These are phyloP conservation scores for Penicillium sp. DNA, from an alignment of 2,329 filamentous ascomycete genomes.

Conservation along the genomic window DNA sequence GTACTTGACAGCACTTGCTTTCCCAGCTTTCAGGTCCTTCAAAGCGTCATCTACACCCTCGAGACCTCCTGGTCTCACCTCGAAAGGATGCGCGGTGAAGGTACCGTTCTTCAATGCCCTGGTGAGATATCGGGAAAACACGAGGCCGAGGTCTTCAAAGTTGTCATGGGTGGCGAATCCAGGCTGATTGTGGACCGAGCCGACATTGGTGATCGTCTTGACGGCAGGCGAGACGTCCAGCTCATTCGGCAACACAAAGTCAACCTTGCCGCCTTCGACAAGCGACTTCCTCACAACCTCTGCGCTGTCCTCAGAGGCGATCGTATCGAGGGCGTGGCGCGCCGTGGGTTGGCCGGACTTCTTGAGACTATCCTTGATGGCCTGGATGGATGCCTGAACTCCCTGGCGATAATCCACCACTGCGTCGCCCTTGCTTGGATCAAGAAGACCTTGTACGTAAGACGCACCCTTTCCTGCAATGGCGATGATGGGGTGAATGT, in stretches of 20 bases:
- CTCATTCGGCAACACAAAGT: slow-evolving; percentile 41
- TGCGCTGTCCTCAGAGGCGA: slow-evolving; percentile 49
- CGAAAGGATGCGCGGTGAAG: slow-evolving; percentile 47
- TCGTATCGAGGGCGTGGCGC: slow-evolving; percentile 53
- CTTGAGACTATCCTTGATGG: slow-evolving; percentile 26
- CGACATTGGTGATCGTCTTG: slow-evolving; percentile 39
- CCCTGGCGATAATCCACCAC: slow-evolving; percentile 58
- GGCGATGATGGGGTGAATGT: slow-evolving; percentile 58
- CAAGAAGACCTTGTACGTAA: slow-evolving; percentile 50
- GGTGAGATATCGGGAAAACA: slow-evolving; percentile 42
- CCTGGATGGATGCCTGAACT: slow-evolving; percentile 47
- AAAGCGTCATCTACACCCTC: slow-evolving; percentile 50
- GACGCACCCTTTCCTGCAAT: slow-evolving; percentile 50
- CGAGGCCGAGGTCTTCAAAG: slow-evolving; percentile 41
- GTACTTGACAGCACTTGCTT: slow-evolving; percentile 60
- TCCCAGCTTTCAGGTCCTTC: slow-evolving; percentile 52
- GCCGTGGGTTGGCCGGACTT: slow-evolving; percentile 34
- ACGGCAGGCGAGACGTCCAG: slow-evolving; percentile 38
- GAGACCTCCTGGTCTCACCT: slow-evolving; percentile 50
- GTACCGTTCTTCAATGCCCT: slow-evolving; percentile 45
- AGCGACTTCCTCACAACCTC: slow-evolving; percentile 44
- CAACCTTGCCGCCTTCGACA: slow-evolving; percentile 33
- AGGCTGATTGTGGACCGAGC: slow-evolving; percentile 19
- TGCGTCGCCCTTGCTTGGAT: slow-evolving; percentile 49
- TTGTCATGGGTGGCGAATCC: slow-evolving; percentile 19